Percentiles rank a stretch among this genome's conserved stretches.
Evolutionary conservation across 257 asterid genomes (phyloP).

Genomic region (Solanum corneliomulleri): DNA sequence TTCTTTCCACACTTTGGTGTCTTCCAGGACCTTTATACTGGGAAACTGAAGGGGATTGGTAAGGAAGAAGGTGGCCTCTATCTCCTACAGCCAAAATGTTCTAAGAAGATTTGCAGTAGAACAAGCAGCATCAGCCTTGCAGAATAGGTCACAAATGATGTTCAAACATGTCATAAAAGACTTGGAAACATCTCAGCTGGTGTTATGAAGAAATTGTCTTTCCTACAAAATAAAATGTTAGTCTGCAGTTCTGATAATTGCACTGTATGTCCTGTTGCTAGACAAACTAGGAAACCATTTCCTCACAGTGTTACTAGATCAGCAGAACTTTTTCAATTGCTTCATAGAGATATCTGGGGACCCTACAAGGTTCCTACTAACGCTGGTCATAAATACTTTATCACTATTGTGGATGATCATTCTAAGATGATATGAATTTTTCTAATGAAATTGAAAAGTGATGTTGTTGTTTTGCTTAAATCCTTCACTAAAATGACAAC

Average conservation of each 20-base stretch:
- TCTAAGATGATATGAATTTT: not conserved
- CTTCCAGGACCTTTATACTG: not conserved
- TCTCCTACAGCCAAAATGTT: not conserved
- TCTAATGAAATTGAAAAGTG: not conserved
- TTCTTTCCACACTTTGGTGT: not conserved
- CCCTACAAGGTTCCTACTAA: not conserved
- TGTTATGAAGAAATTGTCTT: not conserved
- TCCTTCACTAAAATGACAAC: not conserved
- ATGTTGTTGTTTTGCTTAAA: not conserved
- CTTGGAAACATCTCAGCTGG: not conserved
- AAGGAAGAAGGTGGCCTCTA: not conserved
- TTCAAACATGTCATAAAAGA: not conserved
- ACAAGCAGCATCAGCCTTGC: not conserved
- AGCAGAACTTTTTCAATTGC: rapidly evolving
- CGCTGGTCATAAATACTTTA: not conserved
- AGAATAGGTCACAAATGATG: not conserved
- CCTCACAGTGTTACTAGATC: not conserved
- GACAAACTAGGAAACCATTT: not conserved
- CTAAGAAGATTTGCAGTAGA: not conserved
- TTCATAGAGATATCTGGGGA: not conserved
- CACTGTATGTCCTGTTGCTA: not conserved
- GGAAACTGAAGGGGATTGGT: not conserved
- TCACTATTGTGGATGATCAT: not conserved
- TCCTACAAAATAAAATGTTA: not conserved
- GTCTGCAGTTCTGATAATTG: not conserved